Evolutionary conservation across 164 flowering plant genomes (phyloP).

Genomic region (Annona squamosa): DNA sequence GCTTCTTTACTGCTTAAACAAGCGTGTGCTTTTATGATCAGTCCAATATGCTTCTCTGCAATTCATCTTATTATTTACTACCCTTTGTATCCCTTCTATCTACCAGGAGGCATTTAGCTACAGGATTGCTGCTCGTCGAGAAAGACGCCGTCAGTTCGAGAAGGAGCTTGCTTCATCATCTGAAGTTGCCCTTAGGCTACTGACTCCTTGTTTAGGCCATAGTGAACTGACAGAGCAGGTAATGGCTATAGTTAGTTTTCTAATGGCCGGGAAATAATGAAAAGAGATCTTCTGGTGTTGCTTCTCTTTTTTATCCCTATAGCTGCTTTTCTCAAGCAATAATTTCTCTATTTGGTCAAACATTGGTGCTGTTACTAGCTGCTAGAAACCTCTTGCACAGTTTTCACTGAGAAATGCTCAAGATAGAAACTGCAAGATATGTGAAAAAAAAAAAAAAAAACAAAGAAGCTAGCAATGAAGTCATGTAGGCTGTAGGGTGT

Average conservation of each 20-base stretch:
- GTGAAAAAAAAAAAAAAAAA: no score
- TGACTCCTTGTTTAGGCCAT: constrained; percentile 68
- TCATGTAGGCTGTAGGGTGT: not conserved
- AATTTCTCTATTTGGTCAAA: not conserved
- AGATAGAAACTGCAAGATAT: not conserved
- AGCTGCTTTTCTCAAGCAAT: not conserved
- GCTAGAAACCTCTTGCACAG: not conserved
- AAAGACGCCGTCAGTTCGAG: constrained; percentile 93
- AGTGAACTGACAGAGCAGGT: constrained; percentile 90
- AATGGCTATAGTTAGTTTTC: not conserved
- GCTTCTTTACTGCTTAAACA: no score
- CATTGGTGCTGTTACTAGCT: not conserved
- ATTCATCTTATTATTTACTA: not conserved
- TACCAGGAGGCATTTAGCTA: constrained; percentile 82
- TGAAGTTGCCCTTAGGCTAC: constrained; percentile 65
- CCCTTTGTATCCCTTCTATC: not conserved
- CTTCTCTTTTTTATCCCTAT: not conserved
- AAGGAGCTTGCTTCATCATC: constrained; percentile 72
- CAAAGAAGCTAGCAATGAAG: not conserved
- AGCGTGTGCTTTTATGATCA: not conserved
- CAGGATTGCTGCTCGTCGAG: constrained; percentile 90
- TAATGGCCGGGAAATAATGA: not conserved
- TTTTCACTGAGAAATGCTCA: not conserved
- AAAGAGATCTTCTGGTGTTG: not conserved
- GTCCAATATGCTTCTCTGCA: not conserved